phyloP scores from a whole-genome alignment of 345 rosid genomes.

The Microcos paniculata region DNA sequence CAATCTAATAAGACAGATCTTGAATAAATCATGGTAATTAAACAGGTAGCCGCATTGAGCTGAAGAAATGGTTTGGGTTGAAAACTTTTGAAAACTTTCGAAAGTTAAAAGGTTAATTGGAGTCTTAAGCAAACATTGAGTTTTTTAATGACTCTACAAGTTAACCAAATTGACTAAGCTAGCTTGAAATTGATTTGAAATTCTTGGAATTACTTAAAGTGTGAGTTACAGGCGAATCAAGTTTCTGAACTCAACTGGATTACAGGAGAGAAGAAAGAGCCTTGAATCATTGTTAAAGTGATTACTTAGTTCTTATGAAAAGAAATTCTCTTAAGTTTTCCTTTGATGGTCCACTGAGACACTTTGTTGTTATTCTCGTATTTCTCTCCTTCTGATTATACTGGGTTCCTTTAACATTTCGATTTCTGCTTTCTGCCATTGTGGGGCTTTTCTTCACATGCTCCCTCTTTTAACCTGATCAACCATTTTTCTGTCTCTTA shows the following conservation, averaged over 20 bases:
- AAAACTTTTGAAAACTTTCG: no score
- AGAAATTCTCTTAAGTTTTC: background rate
- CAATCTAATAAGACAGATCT: background rate
- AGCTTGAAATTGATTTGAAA: background rate
- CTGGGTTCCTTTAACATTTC: background rate
- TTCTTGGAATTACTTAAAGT: slow-evolving; percentile 4
- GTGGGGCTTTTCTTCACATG: slow-evolving; percentile 27
- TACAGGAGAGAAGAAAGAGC: no score
- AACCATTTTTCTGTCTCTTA: background rate
- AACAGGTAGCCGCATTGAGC: background rate
- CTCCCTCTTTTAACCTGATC: slow-evolving; percentile 15
- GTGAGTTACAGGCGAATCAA: background rate
- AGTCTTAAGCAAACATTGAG: background rate
- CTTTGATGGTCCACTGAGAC: background rate
- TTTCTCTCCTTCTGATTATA: background rate
- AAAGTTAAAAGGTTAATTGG: background rate
- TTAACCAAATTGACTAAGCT: background rate
- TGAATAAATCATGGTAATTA: background rate
- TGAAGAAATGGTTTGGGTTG: background rate
- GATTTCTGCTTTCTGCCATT: slow-evolving; percentile 7
- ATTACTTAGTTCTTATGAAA: background rate
- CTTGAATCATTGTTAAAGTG: background rate
- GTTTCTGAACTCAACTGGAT: background rate
- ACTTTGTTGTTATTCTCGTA: background rate
- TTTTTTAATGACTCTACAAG: background rate